Evolutionary conservation across 176 grass and related monocot species (phyloP).

Genomic region (Rhynchospora breviuscula): DNA sequence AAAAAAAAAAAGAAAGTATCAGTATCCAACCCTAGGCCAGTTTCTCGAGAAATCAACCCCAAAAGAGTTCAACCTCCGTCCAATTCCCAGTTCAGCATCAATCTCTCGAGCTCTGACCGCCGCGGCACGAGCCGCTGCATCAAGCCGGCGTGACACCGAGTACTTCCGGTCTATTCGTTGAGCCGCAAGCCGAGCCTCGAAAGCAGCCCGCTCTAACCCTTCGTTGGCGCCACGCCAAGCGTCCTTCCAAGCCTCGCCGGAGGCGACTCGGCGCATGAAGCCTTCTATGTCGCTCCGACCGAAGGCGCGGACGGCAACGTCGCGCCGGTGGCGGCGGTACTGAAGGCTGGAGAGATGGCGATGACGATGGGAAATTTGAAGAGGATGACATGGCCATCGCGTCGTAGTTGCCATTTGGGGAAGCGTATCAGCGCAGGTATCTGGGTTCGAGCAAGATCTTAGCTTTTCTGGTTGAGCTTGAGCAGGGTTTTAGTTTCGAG

Average conservation of each 20-base stretch:
- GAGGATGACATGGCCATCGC: not conserved
- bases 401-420: slow-evolving; percentile 10
- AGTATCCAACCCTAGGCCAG: slow-evolving; percentile 67
- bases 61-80: slow-evolving; percentile 67
- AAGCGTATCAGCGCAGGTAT: not conserved
- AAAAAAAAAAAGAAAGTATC: not conserved
- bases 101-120: slow-evolving; percentile 48
- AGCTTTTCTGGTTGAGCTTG: not conserved
- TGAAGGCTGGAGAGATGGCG: not conserved
- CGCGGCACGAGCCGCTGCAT: slow-evolving; percentile 51
- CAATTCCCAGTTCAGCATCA: slow-evolving; percentile 75
- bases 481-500: not conserved
- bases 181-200: slow-evolving; percentile 59
- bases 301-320: slow-evolving; percentile 52
- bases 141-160: slow-evolving; percentile 49
- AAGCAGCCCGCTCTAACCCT: slow-evolving; percentile 64
- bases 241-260: slow-evolving; percentile 36
- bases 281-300: slow-evolving; percentile 53
- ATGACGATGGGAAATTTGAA: not conserved
- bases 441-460: not conserved
- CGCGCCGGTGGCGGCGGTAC: not conserved
- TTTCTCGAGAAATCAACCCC: slow-evolving; percentile 83
- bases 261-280: slow-evolving; percentile 50
- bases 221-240: slow-evolving; percentile 81
- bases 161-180: slow-evolving; percentile 47